Percentiles rank a stretch among this genome's conserved stretches.
Conservation (phyloP, 345 rosid species). For the Aegle marmelos region DNA sequence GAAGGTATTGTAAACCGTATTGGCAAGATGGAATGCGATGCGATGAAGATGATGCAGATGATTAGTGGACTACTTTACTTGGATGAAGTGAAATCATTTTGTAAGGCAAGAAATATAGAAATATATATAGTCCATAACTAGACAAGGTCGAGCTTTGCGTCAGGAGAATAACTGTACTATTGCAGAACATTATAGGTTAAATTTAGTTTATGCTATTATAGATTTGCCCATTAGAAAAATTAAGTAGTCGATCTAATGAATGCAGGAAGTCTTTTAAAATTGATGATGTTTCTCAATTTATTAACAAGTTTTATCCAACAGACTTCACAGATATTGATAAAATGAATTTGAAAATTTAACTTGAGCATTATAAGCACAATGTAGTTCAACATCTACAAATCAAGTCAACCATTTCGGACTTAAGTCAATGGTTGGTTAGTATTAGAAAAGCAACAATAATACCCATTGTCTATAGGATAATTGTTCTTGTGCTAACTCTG, state of each 20-base stretch:
- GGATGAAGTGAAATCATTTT: not conserved
- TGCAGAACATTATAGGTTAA: not conserved
- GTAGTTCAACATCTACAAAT: not conserved
- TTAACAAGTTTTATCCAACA: not conserved
- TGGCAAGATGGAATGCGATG: no score
- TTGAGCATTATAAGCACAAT: not conserved
- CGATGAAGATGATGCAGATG: not conserved
- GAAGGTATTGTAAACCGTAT: no score
- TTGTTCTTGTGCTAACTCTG: not conserved
- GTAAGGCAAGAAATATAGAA: not conserved
- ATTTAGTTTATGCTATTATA: not conserved
- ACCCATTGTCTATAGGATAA: not conserved
- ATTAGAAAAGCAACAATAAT: no score
- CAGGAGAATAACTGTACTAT: not conserved
- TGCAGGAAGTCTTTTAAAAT: not conserved
- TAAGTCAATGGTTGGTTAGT: no score
- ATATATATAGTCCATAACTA: not conserved
- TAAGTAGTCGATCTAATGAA: no score
- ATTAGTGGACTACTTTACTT: not conserved
- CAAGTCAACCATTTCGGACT: not conserved
- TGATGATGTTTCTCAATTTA: no score
- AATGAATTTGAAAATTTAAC: no score
- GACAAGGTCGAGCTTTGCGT: not conserved
- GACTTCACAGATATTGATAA: not conserved
- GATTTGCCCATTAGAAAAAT: no score